phyloP scores from a whole-genome alignment of 2,329 filamentous ascomycete species.

The Alternaria ethzedia region DNA sequence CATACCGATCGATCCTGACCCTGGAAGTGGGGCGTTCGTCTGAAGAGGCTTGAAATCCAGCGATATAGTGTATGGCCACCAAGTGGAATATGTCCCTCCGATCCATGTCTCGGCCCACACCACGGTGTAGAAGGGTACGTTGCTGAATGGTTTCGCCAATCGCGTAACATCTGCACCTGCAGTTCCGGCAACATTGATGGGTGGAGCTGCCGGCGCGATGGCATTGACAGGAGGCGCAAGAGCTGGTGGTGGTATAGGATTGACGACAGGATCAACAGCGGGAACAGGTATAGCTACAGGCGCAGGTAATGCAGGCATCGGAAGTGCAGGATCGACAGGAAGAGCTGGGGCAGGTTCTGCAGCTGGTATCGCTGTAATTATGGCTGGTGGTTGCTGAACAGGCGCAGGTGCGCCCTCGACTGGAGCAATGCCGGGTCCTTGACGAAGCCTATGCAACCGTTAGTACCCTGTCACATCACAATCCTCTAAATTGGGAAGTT shows the following conservation, averaged over 20 bases:
- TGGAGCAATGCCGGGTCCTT: conserved; percentile 11
- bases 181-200: neutral
- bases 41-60: conserved; percentile 30
- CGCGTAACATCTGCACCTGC: neutral
- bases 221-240: neutral
- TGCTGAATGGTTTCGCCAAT: conserved; percentile 4
- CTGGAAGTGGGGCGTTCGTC: conserved; percentile 31
- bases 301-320: neutral
- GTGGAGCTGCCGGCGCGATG: neutral
- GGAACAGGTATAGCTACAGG: neutral
- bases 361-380: neutral
- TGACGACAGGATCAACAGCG: neutral
- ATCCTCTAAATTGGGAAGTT: neutral
- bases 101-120: conserved; percentile 44
- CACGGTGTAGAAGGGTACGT: conserved; percentile 34
- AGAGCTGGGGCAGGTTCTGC: neutral
- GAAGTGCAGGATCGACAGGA: neutral
- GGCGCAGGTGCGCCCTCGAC: neutral
- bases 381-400: neutral
- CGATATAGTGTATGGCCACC: conserved; percentile 40
- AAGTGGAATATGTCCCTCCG: conserved; percentile 34
- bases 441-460: conserved; percentile 18
- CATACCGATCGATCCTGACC: conserved; percentile 42
- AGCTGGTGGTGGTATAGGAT: conserved; percentile 3
- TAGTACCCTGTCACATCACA: neutral